Base-by-base conservation (phyloP, 2,329 filamentous ascomycete genomes). In the Nemania abortiva region DNA sequence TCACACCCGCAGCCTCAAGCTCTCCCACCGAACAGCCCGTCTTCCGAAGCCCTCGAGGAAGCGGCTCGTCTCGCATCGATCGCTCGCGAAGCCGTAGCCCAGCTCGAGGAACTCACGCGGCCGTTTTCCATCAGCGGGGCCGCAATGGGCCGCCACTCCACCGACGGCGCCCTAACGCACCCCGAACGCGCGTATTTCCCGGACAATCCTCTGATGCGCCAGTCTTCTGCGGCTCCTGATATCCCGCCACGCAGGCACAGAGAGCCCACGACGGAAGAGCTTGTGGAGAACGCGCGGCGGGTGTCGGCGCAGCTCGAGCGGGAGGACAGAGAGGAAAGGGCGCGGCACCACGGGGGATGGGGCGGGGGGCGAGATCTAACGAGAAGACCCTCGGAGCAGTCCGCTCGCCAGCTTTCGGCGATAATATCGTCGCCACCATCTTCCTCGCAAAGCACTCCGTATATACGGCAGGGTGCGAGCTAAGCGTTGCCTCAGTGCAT, bases 71-170 rank as follows among this genome's bases (percentile, higher is more conserved):
- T 74, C 10, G 67, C 72, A 20, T 52, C 68, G 1, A 62, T 73
- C n/a, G 73, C 73, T 18, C 73, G 72, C 20, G 65, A 69, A 29
- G 67, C 73, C 5, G 61, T 73, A 20, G 68, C 70, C 2, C 68
- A 74, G n/a, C 68, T 73, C 7, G 73, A 74, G 31, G 72, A 72
- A 7, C 47, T 74, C 11, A 72, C 72, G 22, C 63, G 73, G 13
- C 68, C 57, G 63, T 68, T 66, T 45, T 66, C 70, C 45, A 29
- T 42, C 20, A 39, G 49, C 13, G 24, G 42, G 29, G 37, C 59
- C 24, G 27, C 50, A 4, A 24, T 31, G 18, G 56, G 58, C 39
- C 66, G 52, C 7, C 57, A 59, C n/a, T 58, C 66, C 24, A 18
- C 57, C 39, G 63, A 72, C 13, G 27, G 64, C 31, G 37, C 47